Base-by-base conservation (phyloP, 306 rosid genomes). In the Rosa persica region DNA sequence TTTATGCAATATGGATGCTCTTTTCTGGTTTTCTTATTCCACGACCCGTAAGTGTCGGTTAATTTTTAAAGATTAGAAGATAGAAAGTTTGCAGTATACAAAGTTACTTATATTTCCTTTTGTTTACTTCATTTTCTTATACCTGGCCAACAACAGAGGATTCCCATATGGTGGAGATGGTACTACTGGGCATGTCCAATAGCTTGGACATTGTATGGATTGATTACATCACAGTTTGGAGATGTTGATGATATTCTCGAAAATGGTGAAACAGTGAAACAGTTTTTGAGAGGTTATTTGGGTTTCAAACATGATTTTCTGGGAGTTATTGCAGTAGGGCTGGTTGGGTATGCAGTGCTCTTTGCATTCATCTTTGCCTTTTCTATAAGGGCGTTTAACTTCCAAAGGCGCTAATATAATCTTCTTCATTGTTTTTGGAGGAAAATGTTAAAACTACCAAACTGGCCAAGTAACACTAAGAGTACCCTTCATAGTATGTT, bases 161-260 rank as follows among this genome's bases (percentile, higher is more conserved):
- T 88, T 83, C 93, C 98, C 1, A 66, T 88, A 44, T 90, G 98
- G 98, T 93, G 98, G 98, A 84, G 87, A 76, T 91, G 96, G 94
- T 91, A 88, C 77, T 91, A 83, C 11, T 91, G 94, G 94, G 60
- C 70, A 42, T 89, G 94, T 67, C 93, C 94, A 1, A 83, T 89
- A 42, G 92, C 93, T 4, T 89, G 94, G 94, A 89, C 86, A 10
- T 80, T 88, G 70, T 89, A 90, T 74, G 96, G 96, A 78, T 65
- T 93, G 80, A 79, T 83, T 39, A 85, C 81, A 71, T 81, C 94
- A 6, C 94, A 93, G 49, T 93, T 38, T 74, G 89, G 86, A 62
- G 91, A 88, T 69, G 39, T 82, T 23, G 23, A 52, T 38, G 69
- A 66, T 0, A 3, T 0, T 11, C 44, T 88, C 6, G 83, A 85